Evolutionary conservation across 2,329 filamentous ascomycete species (phyloP), one percentile per base, ranked within the genome.

Genomic region (Tolypocladium album): DNA sequence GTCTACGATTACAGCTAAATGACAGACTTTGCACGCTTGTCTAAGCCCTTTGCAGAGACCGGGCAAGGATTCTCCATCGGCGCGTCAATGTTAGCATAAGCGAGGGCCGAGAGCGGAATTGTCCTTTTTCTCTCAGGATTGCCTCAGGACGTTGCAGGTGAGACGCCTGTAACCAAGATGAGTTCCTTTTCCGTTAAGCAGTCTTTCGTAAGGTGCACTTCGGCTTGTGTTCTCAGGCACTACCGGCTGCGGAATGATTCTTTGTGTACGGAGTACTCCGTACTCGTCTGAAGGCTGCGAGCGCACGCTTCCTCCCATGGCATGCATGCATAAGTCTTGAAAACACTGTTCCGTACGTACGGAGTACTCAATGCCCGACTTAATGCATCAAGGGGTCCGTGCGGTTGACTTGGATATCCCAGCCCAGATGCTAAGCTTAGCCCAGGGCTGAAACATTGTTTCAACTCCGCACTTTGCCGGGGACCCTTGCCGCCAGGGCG

Each of bases 401-500:
- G 50, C 50, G 27, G 20, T 36, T n/a, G 50, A 22, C 50, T 20
- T 53, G 50, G 50, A 53, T 22, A 42, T 22, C 39, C 27, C 17
- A 45, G 42, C 11, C 39, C 38, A 42, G 34, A 36, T 9, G 8
- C 36, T 11, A 38, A 11, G 39, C 17, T n/a, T 20, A 11, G 24
- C 24, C 43, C 39, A 45, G 31, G 56, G 56, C 39, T 57, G 56
- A 57, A 57, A 57, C 56, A 57, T 17, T 57, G 56, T 57, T 57
- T 57, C 56, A 57, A 43, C 56, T 42, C 56, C 56, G 42, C 56
- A 42, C 56, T 40, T 57, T 43, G 13, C 56, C 24, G 39, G 39
- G 27, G 24, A 20, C 39, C 31, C 56, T 42, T 27, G 47, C 47
- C 11, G 24, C 15, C 47, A 50, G 17, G 24, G 15, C 34, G 17